Evolutionary conservation across 208 protist genomes (phyloP).

Genomic region (Leishmania lainsoni): DNA sequence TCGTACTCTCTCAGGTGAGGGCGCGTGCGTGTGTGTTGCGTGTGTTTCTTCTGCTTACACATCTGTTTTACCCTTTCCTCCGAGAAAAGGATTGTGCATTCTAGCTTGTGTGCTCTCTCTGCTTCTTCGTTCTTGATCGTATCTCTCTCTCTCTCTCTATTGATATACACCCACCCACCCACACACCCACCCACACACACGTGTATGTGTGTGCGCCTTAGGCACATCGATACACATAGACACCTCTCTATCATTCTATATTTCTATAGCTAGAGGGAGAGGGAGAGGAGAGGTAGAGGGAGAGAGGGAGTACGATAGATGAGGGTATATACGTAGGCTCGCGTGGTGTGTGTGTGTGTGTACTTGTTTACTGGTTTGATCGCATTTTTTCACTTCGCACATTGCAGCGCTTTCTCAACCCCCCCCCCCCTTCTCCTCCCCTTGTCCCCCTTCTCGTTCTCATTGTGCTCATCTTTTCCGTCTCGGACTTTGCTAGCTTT

Average conservation of each 20-base stretch:
- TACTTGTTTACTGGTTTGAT: background rate
- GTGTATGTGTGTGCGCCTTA: background rate
- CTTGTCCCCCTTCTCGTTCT: background rate
- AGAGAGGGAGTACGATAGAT: background rate
- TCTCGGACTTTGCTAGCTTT: background rate
- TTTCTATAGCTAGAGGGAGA: background rate
- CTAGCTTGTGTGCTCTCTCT: background rate
- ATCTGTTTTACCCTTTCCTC: background rate
- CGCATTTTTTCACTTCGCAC: background rate
- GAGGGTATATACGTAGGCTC: background rate
- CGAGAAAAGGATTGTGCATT: background rate
- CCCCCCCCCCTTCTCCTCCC: too few relatives aligned
- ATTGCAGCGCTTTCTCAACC: background rate
- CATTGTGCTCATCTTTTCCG: background rate
- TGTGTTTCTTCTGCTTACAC: background rate
- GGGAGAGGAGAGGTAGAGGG: background rate
- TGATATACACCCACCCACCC: background rate
- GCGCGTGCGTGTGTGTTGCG: background rate
- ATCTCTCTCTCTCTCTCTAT: background rate
- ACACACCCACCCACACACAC: background rate
- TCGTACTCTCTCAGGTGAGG: background rate
- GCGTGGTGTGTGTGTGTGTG: background rate
- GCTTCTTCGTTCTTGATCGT: background rate
- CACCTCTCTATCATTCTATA: background rate
- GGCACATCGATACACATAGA: background rate